Evolutionary conservation across 257 asterid genomes (phyloP), one percentile per base, ranked within the genome.

Genomic region (Solanum okadae): DNA sequence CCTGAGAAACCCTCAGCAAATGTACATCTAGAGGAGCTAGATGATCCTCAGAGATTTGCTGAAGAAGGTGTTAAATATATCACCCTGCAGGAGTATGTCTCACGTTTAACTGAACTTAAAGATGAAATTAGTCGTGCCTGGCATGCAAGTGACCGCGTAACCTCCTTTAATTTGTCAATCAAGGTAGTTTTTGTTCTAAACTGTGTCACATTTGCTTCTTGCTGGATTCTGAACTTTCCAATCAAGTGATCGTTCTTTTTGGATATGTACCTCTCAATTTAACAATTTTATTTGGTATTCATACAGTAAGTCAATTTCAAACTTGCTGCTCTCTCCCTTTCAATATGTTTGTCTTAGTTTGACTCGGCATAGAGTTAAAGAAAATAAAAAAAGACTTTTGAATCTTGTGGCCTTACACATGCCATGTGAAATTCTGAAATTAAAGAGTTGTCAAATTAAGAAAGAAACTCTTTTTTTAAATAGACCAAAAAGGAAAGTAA

Each of bases 111-210:
- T 89, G 97, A 91, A 72, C 96, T 96, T 65, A 95, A 93, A 90
- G 94, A 89, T 82, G 95, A 94, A 90, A 94, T 96, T 79, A 90
- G 90, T 40, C 94, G 68, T 92, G 93, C 98, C 88, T 96, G 99
- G 99, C 68, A 87, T 88, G 92, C 92, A 59, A 95, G 91, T 90
- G 98, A 95, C 86, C 98, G 94, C 42, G 95, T 94, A 87, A 93
- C 96, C 88, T 90, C 99, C 89, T 91, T 96, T 87, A 94, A 94
- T 93, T 91, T 94, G 95, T 93, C 98, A 11, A 95, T 95, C 88
- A 96, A 95, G 98, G 98, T 95, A 90, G 89, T 63, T 65, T 88
- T 87, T 88, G 20, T 79, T 35, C 90, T 25, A 34, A 12, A 14
- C 37, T 63, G n/a, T 84, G 59, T 63, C 27, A 34, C 77, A 61